phyloP scores from a whole-genome alignment of 495 filamentous ascomycete species.

The Tuber melanosporum region DNA sequence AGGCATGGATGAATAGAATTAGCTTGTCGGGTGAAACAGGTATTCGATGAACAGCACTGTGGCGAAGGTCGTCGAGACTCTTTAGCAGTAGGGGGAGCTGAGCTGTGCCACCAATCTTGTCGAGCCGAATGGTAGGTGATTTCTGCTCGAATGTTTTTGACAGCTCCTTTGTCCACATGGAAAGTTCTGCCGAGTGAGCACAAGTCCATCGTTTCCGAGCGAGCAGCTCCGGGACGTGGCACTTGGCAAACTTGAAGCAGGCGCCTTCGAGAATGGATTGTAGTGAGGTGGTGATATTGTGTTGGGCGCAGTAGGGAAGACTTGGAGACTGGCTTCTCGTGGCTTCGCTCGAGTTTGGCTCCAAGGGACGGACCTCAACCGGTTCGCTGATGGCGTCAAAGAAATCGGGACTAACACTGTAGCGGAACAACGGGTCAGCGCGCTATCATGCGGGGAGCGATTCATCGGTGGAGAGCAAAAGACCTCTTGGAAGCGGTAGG shows the following conservation, averaged over 20 bases:
- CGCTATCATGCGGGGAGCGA: background rate
- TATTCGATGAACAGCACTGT: slow-evolving; percentile 17
- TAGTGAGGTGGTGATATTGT: slow-evolving; percentile 10
- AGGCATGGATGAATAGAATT: slow-evolving; percentile 8
- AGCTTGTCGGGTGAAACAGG: slow-evolving; percentile 10
- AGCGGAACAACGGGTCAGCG: background rate
- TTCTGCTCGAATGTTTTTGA: background rate
- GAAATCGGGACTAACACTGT: background rate
- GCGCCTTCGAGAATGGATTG: slow-evolving; percentile 18
- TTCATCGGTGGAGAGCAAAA: background rate
- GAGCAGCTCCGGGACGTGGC: slow-evolving; percentile 12
- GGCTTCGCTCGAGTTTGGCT: background rate
- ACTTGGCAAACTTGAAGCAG: slow-evolving; percentile 17
- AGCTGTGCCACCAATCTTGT: background rate
- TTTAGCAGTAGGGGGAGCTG: slow-evolving; percentile 12
- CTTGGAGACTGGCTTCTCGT: background rate
- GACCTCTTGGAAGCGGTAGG: background rate
- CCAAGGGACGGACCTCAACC: background rate
- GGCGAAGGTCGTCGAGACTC: slow-evolving; percentile 14
- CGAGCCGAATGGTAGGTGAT: background rate
- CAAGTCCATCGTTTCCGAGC: slow-evolving; percentile 12
- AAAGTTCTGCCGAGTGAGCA: slow-evolving; percentile 19
- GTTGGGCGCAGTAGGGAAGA: slow-evolving; percentile 15
- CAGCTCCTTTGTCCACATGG: slow-evolving; percentile 18
- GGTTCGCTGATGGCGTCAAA: background rate